Conservation (phyloP, 768 basidiomycete genomes). For the Rhizopogon vinicolor region DNA sequence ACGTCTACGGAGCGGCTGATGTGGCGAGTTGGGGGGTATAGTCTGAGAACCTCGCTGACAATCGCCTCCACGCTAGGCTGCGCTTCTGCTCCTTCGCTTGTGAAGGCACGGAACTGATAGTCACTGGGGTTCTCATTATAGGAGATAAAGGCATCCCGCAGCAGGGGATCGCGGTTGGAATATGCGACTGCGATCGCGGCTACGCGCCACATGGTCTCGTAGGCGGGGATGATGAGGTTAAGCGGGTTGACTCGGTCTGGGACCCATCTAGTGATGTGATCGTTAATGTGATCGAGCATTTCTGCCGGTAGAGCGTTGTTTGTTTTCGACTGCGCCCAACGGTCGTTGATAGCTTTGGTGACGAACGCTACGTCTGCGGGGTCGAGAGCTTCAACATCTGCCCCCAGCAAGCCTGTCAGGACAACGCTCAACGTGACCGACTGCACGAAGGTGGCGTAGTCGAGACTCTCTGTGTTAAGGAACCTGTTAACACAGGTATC, state of each 20-base stretch:
- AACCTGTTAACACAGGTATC: constrained; percentile 5
- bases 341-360: constrained; percentile 34
- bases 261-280: constrained; percentile 36
- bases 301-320: constrained; percentile 21
- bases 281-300: constrained; percentile 22
- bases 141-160: constrained; percentile 18
- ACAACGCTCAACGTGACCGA: constrained; percentile 33
- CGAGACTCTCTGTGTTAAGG: neutral
- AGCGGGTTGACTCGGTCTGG: constrained; percentile 30
- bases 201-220: constrained; percentile 56
- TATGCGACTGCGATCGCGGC: constrained; percentile 38
- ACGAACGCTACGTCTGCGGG: constrained; percentile 30
- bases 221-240: constrained; percentile 48
- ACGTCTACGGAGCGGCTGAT: constrained; percentile 29
- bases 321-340: constrained; percentile 35
- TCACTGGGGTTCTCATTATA: constrained; percentile 27
- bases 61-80: constrained; percentile 32
- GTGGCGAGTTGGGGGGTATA: constrained; percentile 47
- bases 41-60: constrained; percentile 41
- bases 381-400: constrained; percentile 25
- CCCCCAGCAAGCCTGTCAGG: constrained; percentile 33
- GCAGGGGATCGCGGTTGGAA: constrained; percentile 13
- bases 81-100: neutral
- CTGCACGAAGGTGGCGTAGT: constrained; percentile 35
- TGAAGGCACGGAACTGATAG: constrained; percentile 22